Evolutionary conservation across 805 yeast species (phyloP).

Genomic region (Ogataea methanolica): DNA sequence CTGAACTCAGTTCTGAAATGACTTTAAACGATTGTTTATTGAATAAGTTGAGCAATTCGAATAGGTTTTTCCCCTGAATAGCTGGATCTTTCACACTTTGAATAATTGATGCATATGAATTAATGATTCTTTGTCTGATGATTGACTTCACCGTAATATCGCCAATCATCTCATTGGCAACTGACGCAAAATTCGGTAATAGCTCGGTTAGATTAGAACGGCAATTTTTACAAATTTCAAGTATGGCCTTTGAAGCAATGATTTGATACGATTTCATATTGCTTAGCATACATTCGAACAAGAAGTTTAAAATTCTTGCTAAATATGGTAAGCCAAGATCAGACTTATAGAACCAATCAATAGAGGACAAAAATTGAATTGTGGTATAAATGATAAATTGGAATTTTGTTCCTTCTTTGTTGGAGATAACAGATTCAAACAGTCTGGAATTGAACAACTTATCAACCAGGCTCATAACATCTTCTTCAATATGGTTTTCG

Average conservation of each 20-base stretch:
- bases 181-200: conserved; percentile 44
- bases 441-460: conserved; percentile 28
- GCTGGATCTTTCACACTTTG: conserved; percentile 48
- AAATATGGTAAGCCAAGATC: conserved; percentile 41
- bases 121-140: conserved; percentile 55
- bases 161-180: conserved; percentile 44
- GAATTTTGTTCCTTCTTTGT: conserved; percentile 6
- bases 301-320: conserved; percentile 47
- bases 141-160: conserved; percentile 36
- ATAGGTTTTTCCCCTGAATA: conserved; percentile 32
- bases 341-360: conserved; percentile 54
- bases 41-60: conserved; percentile 19
- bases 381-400: conserved; percentile 41
- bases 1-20: conserved; percentile 6
- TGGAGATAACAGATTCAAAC: conserved; percentile 16
- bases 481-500: conserved; percentile 26
- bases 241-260: conserved; percentile 51
- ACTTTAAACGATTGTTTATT: conserved; percentile 16
- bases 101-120: conserved; percentile 59
- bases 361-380: conserved; percentile 53
- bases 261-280: conserved; percentile 25
- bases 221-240: conserved; percentile 54
- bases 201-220: conserved; percentile 36
- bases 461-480: conserved; percentile 18
- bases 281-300: conserved; percentile 30